phyloP scores from a whole-genome alignment of 306 rosid genomes.

The Heteromeles arbutifolia region DNA sequence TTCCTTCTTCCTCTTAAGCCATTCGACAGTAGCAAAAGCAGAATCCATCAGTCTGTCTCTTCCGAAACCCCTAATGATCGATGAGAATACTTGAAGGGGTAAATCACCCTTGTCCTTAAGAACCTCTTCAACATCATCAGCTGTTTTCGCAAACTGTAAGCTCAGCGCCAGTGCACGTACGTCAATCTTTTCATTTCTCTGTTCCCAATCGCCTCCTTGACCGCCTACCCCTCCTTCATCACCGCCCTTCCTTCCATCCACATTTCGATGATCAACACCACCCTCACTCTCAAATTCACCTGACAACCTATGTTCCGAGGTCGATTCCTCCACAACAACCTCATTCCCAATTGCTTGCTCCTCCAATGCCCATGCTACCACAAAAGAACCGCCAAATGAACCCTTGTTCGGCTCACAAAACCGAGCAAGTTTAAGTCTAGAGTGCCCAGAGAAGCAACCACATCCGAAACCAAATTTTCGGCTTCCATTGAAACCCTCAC shows the following conservation, averaged over 20 bases:
- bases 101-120: slow-evolving; percentile 61
- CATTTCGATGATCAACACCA: slow-evolving; percentile 9
- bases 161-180: slow-evolving; percentile 57
- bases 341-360: slow-evolving; percentile 39
- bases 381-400: slow-evolving; percentile 37
- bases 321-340: slow-evolving; percentile 17
- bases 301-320: slow-evolving; percentile 9
- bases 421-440: slow-evolving; percentile 30
- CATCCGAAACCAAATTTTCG: slow-evolving; percentile 36
- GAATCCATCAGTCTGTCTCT: slow-evolving; percentile 61
- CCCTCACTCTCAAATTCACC: slow-evolving; percentile 25
- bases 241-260: slow-evolving; percentile 18
- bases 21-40: slow-evolving; percentile 59
- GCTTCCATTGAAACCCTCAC: slow-evolving; percentile 24
- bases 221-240: slow-evolving; percentile 18
- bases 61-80: slow-evolving; percentile 74
- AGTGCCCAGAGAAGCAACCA: slow-evolving; percentile 36
- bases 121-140: slow-evolving; percentile 63
- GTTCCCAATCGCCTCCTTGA: slow-evolving; percentile 22
- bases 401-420: slow-evolving; percentile 29
- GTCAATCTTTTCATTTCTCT: slow-evolving; percentile 37
- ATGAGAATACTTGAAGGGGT: slow-evolving; percentile 81
- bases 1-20: slow-evolving; percentile 71
- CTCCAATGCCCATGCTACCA: slow-evolving; percentile 48
- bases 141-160: slow-evolving; percentile 54